Conservation (phyloP, 164 flowering plant species). For the Dillenia turbinata region DNA sequence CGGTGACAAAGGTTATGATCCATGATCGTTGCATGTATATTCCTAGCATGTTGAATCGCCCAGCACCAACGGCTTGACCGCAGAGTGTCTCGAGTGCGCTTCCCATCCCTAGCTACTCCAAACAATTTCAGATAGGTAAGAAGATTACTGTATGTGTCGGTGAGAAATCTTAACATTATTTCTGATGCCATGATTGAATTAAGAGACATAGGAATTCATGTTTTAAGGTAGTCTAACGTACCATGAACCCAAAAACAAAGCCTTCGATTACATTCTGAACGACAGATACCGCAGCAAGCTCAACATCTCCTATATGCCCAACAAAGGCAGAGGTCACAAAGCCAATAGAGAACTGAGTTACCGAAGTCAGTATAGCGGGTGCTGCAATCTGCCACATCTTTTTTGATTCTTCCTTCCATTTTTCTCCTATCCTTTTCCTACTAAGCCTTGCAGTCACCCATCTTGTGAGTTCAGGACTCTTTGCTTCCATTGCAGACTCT, state of each 20-base stretch:
- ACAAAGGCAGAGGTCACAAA: not conserved
- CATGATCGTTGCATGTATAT: slow-evolving; percentile 52
- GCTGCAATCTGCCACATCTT: slow-evolving; percentile 19
- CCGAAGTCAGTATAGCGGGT: slow-evolving; percentile 11
- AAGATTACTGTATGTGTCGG: too few species aligned
- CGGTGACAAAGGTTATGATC: slow-evolving; percentile 32
- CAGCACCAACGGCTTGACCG: slow-evolving; percentile 60
- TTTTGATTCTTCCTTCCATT: slow-evolving; percentile 11
- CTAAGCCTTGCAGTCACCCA: not conserved
- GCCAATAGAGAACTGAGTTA: slow-evolving; percentile 4
- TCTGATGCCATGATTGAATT: too few species aligned
- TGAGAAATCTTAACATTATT: too few species aligned
- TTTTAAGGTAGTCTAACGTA: not conserved
- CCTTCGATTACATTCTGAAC: slow-evolving; percentile 4
- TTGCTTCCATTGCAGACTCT: slow-evolving; percentile 3
- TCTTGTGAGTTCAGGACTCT: not conserved
- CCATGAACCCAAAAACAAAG: slow-evolving; percentile 6
- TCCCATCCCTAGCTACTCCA: slow-evolving; percentile 43
- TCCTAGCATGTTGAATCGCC: slow-evolving; percentile 43
- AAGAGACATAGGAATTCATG: too few species aligned
- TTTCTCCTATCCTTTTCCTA: not conserved
- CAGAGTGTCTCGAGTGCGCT: slow-evolving; percentile 55
- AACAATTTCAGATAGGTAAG: not conserved
- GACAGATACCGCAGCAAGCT: slow-evolving; percentile 5
- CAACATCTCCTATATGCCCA: not conserved